Evolutionary conservation across 2,329 filamentous ascomycete genomes (phyloP), one percentile per base, ranked within the genome.

Genomic region (Paecilomyces variotii): DNA sequence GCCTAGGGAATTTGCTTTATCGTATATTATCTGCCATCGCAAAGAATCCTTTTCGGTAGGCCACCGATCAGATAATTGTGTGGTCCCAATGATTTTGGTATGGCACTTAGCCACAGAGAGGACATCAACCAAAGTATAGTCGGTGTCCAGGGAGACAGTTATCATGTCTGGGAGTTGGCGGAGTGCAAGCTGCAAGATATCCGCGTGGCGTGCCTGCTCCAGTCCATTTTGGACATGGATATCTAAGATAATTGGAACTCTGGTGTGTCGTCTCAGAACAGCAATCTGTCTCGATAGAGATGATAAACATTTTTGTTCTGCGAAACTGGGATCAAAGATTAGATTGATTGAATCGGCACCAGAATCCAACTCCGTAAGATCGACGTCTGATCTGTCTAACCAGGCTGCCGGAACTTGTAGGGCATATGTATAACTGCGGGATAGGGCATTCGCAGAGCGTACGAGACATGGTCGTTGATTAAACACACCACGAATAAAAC

Each of bases 241-340:
- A 49, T 67, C 64, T 4, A 65, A 53, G 25, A 67, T 61, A 25
- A 67, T 61, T n/a, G 64, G 56, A 39, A 60, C 59, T 2, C 62
- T 58, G 11, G 61, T 64, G 19, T 63, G 54, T 30, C 39, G 59
- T 27, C 64, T 54, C 11, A 67, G 26, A 14, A 56, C 59, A 24
- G 64, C 56, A 9, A 67, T 61, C 26, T 65, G 56, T 14, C 55
- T 56, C 28, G 57, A 50, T 6, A 64, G 39, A 9, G 62, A 61
- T 9, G 66, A 55, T 54, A 56, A 64, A 9, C 9, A 45, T 45
- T 45, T 45, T 9, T 19, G 4, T 7, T 45, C 39, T 2, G n/a
- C n/a, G 14, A 45, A 19, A 9, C 12, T 9, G 12, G 39, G 39
- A 10, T 45, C 39, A 19, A 45, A n/a, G 19, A 45, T 24, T 19